A percentile compares a stretch with the other conserved stretches of the same genome.
phyloP scores from a whole-genome alignment of 441 rosid species.

The Arabidopsis lyrata region DNA sequence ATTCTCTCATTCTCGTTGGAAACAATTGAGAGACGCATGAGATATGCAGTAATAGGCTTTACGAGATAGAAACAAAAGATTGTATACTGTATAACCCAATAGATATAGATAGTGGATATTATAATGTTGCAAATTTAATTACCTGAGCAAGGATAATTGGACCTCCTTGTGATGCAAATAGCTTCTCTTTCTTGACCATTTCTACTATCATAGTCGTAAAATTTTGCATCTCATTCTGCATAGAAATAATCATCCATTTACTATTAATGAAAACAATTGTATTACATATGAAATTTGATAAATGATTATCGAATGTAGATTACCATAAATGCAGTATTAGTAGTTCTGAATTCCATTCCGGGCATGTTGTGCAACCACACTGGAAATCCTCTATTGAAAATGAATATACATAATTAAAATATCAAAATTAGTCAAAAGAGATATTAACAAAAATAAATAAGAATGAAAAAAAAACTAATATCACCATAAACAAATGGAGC shows the following conservation, averaged over 20 bases:
- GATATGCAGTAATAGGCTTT: too few relatives aligned
- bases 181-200: conserved; percentile 50
- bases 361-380: conserved; percentile 67
- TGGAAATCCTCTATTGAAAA: conserved; percentile 46
- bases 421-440: neutral
- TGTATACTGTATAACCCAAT: neutral
- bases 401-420: neutral
- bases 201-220: conserved; percentile 56
- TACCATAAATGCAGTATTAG: conserved; percentile 57
- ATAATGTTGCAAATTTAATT: neutral
- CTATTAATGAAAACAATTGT: neutral
- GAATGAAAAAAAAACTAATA: neutral
- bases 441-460: neutral
- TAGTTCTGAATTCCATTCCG: conserved; percentile 49
- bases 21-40: too few relatives aligned
- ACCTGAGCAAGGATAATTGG: conserved; percentile 74
- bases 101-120: neutral
- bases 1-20: too few relatives aligned
- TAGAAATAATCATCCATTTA: neutral
- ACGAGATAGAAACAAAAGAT: too few relatives aligned
- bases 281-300: neutral
- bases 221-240: conserved; percentile 55
- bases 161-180: conserved; percentile 64
- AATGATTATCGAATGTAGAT: neutral
- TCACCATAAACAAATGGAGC: neutral